phyloP scores from a whole-genome alignment of 345 rosid species.

The Aquilaria yunnanensis region DNA sequence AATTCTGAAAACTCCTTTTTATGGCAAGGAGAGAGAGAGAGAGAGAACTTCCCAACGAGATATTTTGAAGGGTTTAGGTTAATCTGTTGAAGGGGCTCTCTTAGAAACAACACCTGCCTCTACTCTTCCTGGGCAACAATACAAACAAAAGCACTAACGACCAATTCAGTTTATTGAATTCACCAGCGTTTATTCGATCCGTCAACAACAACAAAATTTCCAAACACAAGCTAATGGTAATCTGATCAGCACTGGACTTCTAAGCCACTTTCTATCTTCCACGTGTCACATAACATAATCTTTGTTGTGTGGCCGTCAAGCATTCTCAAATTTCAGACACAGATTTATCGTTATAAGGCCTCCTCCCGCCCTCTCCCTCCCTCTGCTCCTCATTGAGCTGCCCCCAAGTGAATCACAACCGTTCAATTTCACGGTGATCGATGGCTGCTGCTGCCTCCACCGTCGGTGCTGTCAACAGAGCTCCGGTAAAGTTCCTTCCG shows the following conservation, averaged over 20 bases:
- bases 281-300: conserved; percentile 37
- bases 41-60: no score
- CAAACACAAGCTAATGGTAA: no score
- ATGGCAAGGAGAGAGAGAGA: no score
- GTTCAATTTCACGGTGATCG: neutral
- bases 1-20: no score
- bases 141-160: no score
- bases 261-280: conserved; percentile 15
- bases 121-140: no score
- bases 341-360: conserved; percentile 16
- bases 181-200: no score
- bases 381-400: conserved; percentile 3
- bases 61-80: no score
- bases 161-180: no score
- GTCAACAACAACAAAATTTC: no score
- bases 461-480: conserved; percentile 63
- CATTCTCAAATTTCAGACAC: conserved; percentile 28
- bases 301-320: conserved; percentile 39
- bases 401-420: neutral
- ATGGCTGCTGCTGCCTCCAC: conserved; percentile 90
- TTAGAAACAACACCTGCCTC: no score
- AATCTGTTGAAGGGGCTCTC: no score
- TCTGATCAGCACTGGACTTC: neutral
- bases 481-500: conserved; percentile 41
- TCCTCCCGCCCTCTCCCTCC: neutral